These are phyloP conservation scores for Alternaria solani DNA, from an alignment of 2,329 filamentous ascomycete genomes.

Conservation along the genomic window DNA sequence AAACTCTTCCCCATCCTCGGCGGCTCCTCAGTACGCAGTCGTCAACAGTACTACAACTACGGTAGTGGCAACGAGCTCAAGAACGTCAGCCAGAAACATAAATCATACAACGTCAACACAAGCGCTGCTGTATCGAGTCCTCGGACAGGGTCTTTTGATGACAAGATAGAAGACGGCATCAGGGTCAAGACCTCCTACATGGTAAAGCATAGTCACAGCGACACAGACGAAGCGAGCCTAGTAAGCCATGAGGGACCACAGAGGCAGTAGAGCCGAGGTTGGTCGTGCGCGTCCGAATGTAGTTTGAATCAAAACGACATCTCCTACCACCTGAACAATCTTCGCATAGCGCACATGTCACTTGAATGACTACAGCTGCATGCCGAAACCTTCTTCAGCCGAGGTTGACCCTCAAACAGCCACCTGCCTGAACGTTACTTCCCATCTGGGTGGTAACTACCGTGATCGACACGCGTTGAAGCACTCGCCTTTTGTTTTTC, in stretches of 20 bases:
- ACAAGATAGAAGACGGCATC: constrained; percentile 23
- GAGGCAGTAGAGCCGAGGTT: not conserved
- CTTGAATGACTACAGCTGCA: not conserved
- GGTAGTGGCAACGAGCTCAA: constrained; percentile 34
- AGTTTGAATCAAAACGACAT: constrained; percentile 3
- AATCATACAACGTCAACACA: constrained; percentile 14
- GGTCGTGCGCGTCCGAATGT: not conserved
- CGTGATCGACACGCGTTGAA: constrained; percentile 8
- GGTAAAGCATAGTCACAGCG: constrained; percentile 24
- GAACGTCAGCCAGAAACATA: constrained; percentile 21
- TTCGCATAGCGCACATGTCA: not conserved
- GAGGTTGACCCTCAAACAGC: not conserved
- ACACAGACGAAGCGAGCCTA: constrained; percentile 31
- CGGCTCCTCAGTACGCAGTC: constrained; percentile 43
- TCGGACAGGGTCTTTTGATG: constrained; percentile 1
- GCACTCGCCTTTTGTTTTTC: constrained; percentile 1
- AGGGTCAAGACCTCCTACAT: constrained; percentile 31
- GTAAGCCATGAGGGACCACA: constrained; percentile 20
- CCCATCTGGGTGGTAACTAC: not conserved
- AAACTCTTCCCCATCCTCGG: constrained; percentile 48
- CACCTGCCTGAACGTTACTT: not conserved
- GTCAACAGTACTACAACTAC: constrained; percentile 36
- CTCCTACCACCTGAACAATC: not conserved
- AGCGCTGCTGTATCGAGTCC: constrained; percentile 8
- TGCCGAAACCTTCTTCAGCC: not conserved